Evolutionary conservation across 306 rosid genomes (phyloP), one percentile per base, ranked within the genome.

Genomic region (Arachis hypogaea): DNA sequence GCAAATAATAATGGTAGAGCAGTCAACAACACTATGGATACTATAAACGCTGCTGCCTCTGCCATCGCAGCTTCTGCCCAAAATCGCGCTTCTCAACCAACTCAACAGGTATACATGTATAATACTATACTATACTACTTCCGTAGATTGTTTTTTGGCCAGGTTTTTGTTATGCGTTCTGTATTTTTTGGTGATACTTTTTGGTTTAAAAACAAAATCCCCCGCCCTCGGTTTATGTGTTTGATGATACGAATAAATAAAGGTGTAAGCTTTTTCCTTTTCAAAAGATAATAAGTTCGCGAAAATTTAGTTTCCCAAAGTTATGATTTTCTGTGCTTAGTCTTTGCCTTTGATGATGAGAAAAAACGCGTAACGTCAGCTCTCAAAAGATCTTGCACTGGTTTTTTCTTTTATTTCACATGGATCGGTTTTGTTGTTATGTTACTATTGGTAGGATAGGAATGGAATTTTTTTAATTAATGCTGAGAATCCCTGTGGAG

Each of bases 21-120:
- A 59, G 59, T 67, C 10, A 77, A 66, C 82, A 90, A 72, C 83
- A 78, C 98, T 68, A 71, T 92, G 42, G 92, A 92, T 11, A 95
- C 97, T 61, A 88, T 95, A 7, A 90, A 86, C 90, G 98, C 99
- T 61, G 99, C 99, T 52, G 99, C 99, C 9, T 79, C 86, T 63
- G 97, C 87, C 68, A 92, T 95, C 74, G 93, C 90, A 11, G 93
- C 90, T 11, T 66, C 90, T 18, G 78, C 87, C 2, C 97, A 88
- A 29, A 82, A 82, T 77, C 96, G 90, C 76, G 63, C 60, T 75
- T 90, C 82, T 61, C 96, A 81, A 72, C 86, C 85, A 64, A n/a
- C 86, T 59, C 67, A 73, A 41, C 87, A 84, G 96, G 99, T 92
- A 68, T 75, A 47, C 28, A 5, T 33, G 11, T 11, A 11, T 49